Base-by-base conservation (phyloP, 768 basidiomycete species). In the Xerocomus potaroensis region DNA sequence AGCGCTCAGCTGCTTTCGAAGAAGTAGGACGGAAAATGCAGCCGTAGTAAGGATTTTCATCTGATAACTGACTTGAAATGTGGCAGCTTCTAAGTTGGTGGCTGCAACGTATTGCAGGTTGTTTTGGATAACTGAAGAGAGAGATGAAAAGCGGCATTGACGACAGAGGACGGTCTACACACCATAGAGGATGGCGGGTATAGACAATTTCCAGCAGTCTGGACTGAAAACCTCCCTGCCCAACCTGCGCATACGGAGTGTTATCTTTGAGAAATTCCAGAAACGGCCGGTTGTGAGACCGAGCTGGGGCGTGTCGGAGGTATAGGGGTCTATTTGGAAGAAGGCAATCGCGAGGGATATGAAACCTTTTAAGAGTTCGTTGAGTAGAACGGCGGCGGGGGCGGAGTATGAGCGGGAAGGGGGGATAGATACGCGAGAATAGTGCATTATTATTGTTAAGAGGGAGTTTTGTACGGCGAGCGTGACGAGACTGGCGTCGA, bases 1-100 rank as follows among this genome's bases (percentile, higher is more conserved):
- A 1, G 77, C 71, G 22, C 76, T 77, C 29, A 97, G 71, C 57
- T 82, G 80, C 61, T 84, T 87, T 51, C 88, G 81, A 23, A 94
- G 76, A 23, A 95, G 73, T 5, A 88, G 56, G 34, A 93, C 91
- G 18, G 88, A 91, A 66, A 93, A 93, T 32, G 77, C 87, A 15
- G 91, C 92, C 18, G 92, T 95, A 30, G 92, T 94, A 55, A 95
- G 81, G 60, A 95, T 92, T 69, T 95, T 95, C 92, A 95, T 95
- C 66, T 95, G 92, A 68, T 94, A 94, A 35, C 84, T 90, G 63
- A 95, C 92, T 67, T 96, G 94, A 69, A 98, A 98, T 14, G 93
- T 96, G 18, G 94, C 93, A 14, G 90, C 92, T 55, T 92, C 86
- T 50, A 98, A 74, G 67, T 98, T 97, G 34, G 88, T 85, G 5